phyloP scores from a whole-genome alignment of 129 eudicot species.

The Saussurea involucrata region DNA sequence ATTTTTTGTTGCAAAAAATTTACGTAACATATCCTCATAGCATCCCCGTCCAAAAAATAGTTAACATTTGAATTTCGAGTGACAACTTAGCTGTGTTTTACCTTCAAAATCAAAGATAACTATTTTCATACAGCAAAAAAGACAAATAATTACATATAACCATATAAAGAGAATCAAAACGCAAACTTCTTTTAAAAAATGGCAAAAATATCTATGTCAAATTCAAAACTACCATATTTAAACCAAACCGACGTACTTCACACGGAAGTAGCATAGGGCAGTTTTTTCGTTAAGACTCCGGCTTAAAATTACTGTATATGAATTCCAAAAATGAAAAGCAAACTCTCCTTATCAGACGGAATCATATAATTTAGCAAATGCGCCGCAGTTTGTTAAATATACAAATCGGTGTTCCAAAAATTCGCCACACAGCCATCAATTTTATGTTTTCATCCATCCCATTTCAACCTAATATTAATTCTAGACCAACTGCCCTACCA shows the following conservation, averaged over 20 bases:
- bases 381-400: background rate
- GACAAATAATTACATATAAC: background rate
- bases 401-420: background rate
- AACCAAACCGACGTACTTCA: background rate
- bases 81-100: background rate
- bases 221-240: background rate
- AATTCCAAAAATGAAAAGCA: background rate
- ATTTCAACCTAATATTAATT: background rate
- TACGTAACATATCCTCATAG: background rate
- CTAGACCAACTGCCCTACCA: background rate
- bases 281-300: background rate
- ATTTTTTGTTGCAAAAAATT: background rate
- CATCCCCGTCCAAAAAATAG: background rate
- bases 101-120: background rate
- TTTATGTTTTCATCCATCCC: background rate
- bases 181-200: background rate
- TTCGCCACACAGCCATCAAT: background rate
- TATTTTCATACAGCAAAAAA: background rate
- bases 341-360: background rate
- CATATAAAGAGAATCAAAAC: background rate
- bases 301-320: background rate
- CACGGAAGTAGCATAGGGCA: background rate
- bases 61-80: background rate
- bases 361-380: background rate
- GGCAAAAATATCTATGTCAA: background rate